Conservation (phyloP, 371 early-diverging fungal genomes). For the Mucor mucedo region DNA sequence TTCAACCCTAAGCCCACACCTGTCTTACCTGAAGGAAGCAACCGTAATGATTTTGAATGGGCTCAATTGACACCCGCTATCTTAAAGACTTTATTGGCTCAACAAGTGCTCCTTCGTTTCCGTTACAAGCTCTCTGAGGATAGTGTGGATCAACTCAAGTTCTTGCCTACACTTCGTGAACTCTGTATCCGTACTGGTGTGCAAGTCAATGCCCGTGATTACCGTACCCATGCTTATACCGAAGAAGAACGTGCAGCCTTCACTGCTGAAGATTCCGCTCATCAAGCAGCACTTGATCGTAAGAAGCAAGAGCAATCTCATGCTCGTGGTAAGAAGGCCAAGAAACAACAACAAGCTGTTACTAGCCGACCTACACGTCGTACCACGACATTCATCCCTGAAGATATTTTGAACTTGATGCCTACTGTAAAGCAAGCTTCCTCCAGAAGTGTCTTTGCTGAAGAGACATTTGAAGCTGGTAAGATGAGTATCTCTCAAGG, state of each 20-base stretch:
- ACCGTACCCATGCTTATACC: slow-evolving; percentile 61
- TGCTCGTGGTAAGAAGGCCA: slow-evolving; percentile 45
- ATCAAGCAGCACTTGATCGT: slow-evolving; percentile 33
- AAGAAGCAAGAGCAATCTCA: slow-evolving; percentile 43
- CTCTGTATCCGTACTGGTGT: slow-evolving; percentile 85
- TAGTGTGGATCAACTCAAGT: slow-evolving; percentile 54
- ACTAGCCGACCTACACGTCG: slow-evolving; percentile 26
- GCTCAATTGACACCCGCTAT: slow-evolving; percentile 64
- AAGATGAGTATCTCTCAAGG: slow-evolving; percentile 82
- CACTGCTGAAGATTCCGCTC: slow-evolving; percentile 44
- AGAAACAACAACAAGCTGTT: slow-evolving; percentile 17
- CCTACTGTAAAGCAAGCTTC: slow-evolving; percentile 84
- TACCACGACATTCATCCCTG: slow-evolving; percentile 65
- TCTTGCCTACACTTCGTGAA: slow-evolving; percentile 79
- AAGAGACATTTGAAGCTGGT: slow-evolving; percentile 90
- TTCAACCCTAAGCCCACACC: slow-evolving; percentile 63
- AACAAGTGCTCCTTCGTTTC: slow-evolving; percentile 76
- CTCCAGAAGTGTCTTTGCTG: slow-evolving; percentile 76
- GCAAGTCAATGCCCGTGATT: slow-evolving; percentile 79
- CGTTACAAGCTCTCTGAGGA: slow-evolving; percentile 70
- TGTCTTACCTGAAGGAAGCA: slow-evolving; percentile 33
- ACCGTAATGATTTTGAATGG: slow-evolving; percentile 50
- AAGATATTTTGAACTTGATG: slow-evolving; percentile 81
- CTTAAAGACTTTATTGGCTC: slow-evolving; percentile 59
- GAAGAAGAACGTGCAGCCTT: slow-evolving; percentile 51